Evolutionary conservation across 352 stramenopile genomes (phyloP), one percentile per base, ranked within the genome.

Genomic region (Phytopythium aichiense): DNA sequence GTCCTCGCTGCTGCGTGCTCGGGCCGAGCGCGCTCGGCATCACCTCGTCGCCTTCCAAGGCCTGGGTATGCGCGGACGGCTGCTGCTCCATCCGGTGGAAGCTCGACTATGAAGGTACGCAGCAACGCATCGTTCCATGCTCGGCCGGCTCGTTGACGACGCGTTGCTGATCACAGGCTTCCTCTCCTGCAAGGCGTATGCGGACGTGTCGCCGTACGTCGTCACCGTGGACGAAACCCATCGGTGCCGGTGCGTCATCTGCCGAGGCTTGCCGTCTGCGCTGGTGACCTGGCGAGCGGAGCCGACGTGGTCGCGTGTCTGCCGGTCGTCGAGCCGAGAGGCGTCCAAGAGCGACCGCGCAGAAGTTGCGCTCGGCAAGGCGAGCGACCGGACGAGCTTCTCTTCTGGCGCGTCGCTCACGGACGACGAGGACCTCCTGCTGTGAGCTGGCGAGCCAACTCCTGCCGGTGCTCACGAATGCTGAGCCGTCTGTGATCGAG

Each of bases 61-160:
- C 87, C 43, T 89, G 79, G 79, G 77, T 79, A 48, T 90, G 81
- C 43, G 75, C 78, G 13, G 65, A 71, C 18, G 81, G 81, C 50
- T 90, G 81, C 73, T 90, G 81, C 58, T 88, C 77, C 28, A 79
- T 90, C 58, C 81, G 79, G 37, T 86, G 77, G 78, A 90, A 90
- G 54, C 79, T 90, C 52, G 79, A 88, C 67, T 90, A 90, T 43
- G 81, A 77, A 40, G 76, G 76, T 83, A 66, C 18, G 63, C 52
- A 0, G 22, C 28, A 31, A 25, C 33, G 53, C 46, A 1, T 35
- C 11, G 11, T n/a, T n/a, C 2, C 11, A 6, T 20, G 1, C 20
- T 31, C 16, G 12, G 11, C 33, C 13, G 49, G 11, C 13, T 1
- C 33, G 2, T 22, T 31, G 49, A 23, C 25, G 23, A 15, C 20